A percentile compares a stretch with the other conserved stretches of the same genome.
These are phyloP conservation scores for Lachancea sp. DNA, from an alignment of 805 yeast genomes.

Conservation along the genomic window DNA sequence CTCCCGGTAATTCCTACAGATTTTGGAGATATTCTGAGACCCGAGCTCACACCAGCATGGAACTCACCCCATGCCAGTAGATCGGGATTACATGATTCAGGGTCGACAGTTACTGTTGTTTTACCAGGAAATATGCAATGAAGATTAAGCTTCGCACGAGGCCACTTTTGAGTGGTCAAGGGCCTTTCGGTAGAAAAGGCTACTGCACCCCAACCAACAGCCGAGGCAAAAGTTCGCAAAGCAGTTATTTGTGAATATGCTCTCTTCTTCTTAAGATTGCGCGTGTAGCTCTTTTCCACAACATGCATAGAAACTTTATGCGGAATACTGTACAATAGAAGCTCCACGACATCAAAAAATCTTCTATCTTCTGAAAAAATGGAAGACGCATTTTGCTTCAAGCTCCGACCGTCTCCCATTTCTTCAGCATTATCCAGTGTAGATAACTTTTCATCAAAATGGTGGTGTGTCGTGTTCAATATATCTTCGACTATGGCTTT, in stretches of 20 bases:
- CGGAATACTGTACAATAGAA: conserved; percentile 40
- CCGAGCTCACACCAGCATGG: conserved; percentile 88
- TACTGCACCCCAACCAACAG: conserved; percentile 29
- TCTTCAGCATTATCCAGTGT: conserved; percentile 8
- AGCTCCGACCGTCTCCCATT: conserved; percentile 16
- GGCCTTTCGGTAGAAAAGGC: conserved; percentile 47
- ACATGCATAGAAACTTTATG: conserved; percentile 25
- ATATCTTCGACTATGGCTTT: conserved; percentile 4
- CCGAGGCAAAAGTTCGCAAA: conserved; percentile 58
- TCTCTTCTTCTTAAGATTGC: conserved; percentile 45
- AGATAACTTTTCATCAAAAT: not conserved
- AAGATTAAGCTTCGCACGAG: conserved; percentile 69
- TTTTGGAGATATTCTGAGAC: conserved; percentile 63
- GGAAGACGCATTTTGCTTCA: conserved; percentile 35
- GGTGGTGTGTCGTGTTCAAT: conserved; percentile 2
- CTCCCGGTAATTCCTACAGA: conserved; percentile 64
- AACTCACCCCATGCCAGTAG: conserved; percentile 76
- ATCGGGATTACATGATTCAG: conserved; percentile 43
- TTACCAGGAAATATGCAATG: conserved; percentile 61
- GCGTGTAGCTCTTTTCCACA: conserved; percentile 48
- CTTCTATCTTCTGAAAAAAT: conserved; percentile 76
- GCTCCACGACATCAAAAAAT: conserved; percentile 64
- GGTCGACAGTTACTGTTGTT: conserved; percentile 56
- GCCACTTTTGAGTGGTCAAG: conserved; percentile 75
- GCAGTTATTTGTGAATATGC: conserved; percentile 57